phyloP scores from a whole-genome alignment of 2,329 filamentous ascomycete genomes.

The Fusarium sp. region DNA sequence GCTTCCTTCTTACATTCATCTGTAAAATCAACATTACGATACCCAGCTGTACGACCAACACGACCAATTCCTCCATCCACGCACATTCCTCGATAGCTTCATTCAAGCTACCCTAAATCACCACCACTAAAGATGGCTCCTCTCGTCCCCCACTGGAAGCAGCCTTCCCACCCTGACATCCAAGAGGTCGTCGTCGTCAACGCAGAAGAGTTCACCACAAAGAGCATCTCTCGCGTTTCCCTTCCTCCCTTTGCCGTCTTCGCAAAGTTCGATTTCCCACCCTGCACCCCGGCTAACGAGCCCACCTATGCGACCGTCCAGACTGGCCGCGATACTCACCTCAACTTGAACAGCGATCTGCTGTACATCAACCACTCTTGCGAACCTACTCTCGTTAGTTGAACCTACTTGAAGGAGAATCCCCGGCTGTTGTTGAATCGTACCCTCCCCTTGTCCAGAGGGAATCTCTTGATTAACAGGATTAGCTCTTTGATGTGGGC shows the following conservation, averaged over 20 bases:
- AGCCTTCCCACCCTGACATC: conserved; percentile 66
- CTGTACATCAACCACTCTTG: conserved; percentile 74
- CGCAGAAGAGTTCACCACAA: conserved; percentile 64
- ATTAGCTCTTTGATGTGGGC: conserved; percentile 66
- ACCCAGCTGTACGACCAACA: neutral
- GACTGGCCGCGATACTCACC: conserved; percentile 61
- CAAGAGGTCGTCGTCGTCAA: conserved; percentile 63
- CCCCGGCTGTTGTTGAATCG: conserved; percentile 11
- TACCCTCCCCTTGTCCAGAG: neutral
- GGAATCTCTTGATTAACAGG: conserved; percentile 15
- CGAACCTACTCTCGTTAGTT: conserved; percentile 68
- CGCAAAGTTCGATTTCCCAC: conserved; percentile 71
- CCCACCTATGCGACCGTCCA: conserved; percentile 72
- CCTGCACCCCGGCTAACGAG: conserved; percentile 62
- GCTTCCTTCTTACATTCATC: neutral
- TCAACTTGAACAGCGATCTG: conserved; percentile 70
- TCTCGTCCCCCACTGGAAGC: conserved; percentile 64
- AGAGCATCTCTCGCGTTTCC: conserved; percentile 63
- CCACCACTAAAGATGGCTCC: conserved; percentile 56
- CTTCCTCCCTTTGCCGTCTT: conserved; percentile 70
- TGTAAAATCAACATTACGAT: neutral
- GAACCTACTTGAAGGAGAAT: conserved; percentile 28
- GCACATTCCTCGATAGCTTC: conserved; percentile 8
- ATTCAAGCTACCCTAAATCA: conserved; percentile 9
- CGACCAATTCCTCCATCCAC: neutral